Evolutionary conservation across 345 rosid species (phyloP).

Genomic region (Brassica cretica): DNA sequence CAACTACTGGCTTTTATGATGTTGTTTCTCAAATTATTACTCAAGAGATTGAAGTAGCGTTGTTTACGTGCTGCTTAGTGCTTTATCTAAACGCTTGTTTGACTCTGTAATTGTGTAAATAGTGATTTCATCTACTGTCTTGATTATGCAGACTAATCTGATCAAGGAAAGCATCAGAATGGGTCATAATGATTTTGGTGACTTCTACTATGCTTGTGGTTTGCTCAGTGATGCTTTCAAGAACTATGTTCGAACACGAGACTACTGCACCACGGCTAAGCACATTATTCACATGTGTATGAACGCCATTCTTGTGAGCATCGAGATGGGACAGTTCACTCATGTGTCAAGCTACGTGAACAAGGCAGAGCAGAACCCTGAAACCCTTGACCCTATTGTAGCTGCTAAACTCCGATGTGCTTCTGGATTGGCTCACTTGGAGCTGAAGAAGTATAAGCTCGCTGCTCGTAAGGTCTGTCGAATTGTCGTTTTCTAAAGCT

Average conservation of each 20-base stretch:
- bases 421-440: slow-evolving; percentile 90
- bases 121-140: slow-evolving; percentile 14
- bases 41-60: slow-evolving; percentile 2
- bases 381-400: slow-evolving; percentile 64
- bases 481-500: slow-evolving; percentile 1
- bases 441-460: slow-evolving; percentile 81
- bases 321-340: slow-evolving; percentile 94
- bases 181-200: slow-evolving; percentile 99
- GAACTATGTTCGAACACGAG: slow-evolving; percentile 86
- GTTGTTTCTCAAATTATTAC: neutral
- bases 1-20: neutral
- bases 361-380: slow-evolving; percentile 91
- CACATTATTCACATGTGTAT: slow-evolving; percentile 93
- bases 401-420: slow-evolving; percentile 81
- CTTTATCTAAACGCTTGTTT: neutral
- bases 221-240: slow-evolving; percentile 84
- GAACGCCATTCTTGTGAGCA: slow-evolving; percentile 92
- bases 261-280: slow-evolving; percentile 95
- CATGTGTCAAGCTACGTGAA: slow-evolving; percentile 91
- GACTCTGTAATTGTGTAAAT: neutral
- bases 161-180: slow-evolving; percentile 97
- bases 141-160: slow-evolving; percentile 77
- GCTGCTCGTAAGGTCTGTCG: slow-evolving; percentile 93
- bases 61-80: slow-evolving; percentile 6
- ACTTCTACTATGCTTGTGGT: slow-evolving; percentile 89